phyloP scores from a whole-genome alignment of 495 filamentous ascomycete genomes.

The Penicillium ucsense region DNA sequence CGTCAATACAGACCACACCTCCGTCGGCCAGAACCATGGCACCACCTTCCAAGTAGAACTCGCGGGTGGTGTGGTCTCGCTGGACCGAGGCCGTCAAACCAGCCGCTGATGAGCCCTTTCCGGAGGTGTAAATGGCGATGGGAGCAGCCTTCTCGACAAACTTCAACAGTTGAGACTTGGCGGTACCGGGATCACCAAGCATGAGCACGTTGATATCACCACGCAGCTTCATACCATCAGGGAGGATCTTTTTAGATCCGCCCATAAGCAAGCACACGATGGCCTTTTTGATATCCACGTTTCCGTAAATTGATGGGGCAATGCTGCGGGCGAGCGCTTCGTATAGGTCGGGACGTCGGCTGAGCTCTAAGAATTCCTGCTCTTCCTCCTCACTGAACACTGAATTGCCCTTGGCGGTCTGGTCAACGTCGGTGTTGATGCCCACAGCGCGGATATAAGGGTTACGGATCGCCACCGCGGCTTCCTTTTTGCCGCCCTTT shows the following conservation, averaged over 20 bases:
- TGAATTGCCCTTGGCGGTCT: constrained; percentile 76
- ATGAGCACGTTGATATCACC: constrained; percentile 98
- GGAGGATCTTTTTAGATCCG: constrained; percentile 96
- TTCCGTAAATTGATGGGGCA: constrained; percentile 96
- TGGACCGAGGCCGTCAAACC: constrained; percentile 98
- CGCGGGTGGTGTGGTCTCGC: constrained; percentile 78
- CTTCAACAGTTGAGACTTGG: constrained; percentile 94
- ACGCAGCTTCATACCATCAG: constrained; percentile 96
- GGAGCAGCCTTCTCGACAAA: constrained; percentile 96
- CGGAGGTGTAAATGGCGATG: constrained; percentile 97
- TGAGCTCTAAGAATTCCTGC: constrained; percentile 93
- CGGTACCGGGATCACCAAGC: constrained; percentile 95
- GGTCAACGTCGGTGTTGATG: constrained; percentile 80
- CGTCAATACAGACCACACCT: constrained; percentile 97
- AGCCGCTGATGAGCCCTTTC: constrained; percentile 95
- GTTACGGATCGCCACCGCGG: constrained; percentile 88
- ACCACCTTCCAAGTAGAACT: constrained; percentile 97
- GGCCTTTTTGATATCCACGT: constrained; percentile 95
- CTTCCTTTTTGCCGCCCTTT: constrained; percentile 75
- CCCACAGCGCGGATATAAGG: constrained; percentile 94
- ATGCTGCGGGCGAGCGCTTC: constrained; percentile 84
- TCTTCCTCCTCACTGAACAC: constrained; percentile 94
- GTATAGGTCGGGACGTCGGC: constrained; percentile 84
- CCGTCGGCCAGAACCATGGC: constrained; percentile 98
- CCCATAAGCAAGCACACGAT: constrained; percentile 92